Base-by-base conservation (phyloP, 1,139 yeast genomes). In the Taphrina communis region DNA sequence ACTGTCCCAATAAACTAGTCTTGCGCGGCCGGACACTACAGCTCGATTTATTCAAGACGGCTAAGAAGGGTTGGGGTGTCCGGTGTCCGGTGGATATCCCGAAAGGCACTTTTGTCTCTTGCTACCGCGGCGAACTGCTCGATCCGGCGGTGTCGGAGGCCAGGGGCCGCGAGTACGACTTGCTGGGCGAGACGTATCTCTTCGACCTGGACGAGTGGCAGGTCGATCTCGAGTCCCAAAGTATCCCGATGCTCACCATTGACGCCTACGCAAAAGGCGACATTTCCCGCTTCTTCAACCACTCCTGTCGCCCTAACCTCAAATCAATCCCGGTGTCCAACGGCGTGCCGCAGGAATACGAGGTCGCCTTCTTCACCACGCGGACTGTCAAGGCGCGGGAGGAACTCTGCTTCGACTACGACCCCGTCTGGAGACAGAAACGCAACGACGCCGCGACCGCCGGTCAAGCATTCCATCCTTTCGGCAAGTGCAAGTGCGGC, bases 191-290 rank as follows among this genome's bases (percentile, higher is more conserved):
- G 44, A 69, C 69, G 17, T 70, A 70, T 55, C 51, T 70, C 31
- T 69, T 70, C 50, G 71, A 70, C 46, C 66, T 70, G 39, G 71
- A 70, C 59, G 58, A 53, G 19, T 53, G 58, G 58, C 21, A 53
- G 6, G 42, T 36, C 9, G 58, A 53, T n/a, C 58, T 53, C 42
- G 58, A 53, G 42, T 17, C 9, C 2, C 58, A 53, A 17, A 12
- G 31, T 17, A 53, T 53, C 12, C 58, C 58, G 41, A 52, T 65
- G 57, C 66, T 69, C 57, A 56, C 69, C 4, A 66, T 71, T n/a
- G 72, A 71, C 53, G 72, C 72, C 4, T 67, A 60, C 42, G 41
- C 42, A 9, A 69, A 68, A n/a, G 72, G 72, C 11, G 72, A 70
- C 42, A 41, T 71, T 35, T 68, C 71, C 17, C 69, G 72, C n/a